Evolutionary conservation across 192 early-diverging fungal species (phyloP).

Genomic region (Backusella parvicylindrica): DNA sequence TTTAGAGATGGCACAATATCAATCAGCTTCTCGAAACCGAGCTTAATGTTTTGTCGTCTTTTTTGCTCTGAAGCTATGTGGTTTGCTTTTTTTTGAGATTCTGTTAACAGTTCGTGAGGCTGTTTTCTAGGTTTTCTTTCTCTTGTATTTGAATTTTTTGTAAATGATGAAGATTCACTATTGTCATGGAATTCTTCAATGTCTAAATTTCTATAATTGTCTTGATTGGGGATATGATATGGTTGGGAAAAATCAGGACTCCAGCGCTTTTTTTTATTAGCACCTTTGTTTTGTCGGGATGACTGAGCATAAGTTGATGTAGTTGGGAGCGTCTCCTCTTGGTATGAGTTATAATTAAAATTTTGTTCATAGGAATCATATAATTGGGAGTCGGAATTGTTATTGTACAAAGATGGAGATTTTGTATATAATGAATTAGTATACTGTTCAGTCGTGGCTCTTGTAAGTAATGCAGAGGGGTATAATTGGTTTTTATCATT

Average conservation of each 20-base stretch:
- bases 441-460: not conserved
- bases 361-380: not conserved
- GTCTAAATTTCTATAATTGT: not conserved
- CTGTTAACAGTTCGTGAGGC: conserved; percentile 54
- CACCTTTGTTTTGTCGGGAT: not conserved
- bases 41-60: conserved; percentile 71
- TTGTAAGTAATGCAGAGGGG: not conserved
- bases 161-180: not conserved
- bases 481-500: not conserved
- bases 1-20: conserved; percentile 65
- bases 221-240: not conserved
- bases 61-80: conserved; percentile 82
- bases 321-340: not conserved
- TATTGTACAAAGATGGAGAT: not conserved
- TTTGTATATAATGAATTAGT: not conserved
- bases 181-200: not conserved
- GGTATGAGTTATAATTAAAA: not conserved
- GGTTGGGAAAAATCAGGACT: not conserved
- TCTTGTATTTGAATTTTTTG: not conserved
- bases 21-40: conserved; percentile 71
- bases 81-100: conserved; percentile 72
- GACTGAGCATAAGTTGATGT: not conserved
- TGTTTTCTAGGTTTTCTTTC: conserved; percentile 6
- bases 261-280: not conserved
- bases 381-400: not conserved